Percentiles rank a stretch among this genome's conserved stretches.
Evolutionary conservation across 371 early-diverging fungal species (phyloP).

Genomic region (Mortierella sp.): DNA sequence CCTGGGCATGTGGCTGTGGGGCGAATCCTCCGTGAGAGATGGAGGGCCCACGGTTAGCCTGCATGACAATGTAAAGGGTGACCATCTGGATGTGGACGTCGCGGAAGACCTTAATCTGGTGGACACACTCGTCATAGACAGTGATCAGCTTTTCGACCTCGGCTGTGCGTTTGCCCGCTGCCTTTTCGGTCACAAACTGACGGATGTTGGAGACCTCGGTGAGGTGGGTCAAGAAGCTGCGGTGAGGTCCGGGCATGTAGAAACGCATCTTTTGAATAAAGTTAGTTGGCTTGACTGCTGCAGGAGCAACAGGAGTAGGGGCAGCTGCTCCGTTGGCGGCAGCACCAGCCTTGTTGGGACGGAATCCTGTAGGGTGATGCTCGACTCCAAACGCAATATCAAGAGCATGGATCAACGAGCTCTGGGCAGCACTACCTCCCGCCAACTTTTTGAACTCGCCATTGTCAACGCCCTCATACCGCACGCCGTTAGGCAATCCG

Average conservation of each 20-base stretch:
- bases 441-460: conserved; percentile 85
- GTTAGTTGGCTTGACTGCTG: conserved; percentile 68
- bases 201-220: conserved; percentile 75
- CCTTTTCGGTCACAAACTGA: conserved; percentile 57
- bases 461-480: conserved; percentile 93
- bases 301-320: conserved; percentile 57
- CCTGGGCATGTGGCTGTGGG: conserved; percentile 47
- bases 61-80: conserved; percentile 90
- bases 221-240: conserved; percentile 87
- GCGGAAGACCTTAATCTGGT: conserved; percentile 87
- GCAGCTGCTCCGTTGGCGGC: conserved; percentile 15
- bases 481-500: conserved; percentile 86
- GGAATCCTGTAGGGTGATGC: conserved; percentile 84
- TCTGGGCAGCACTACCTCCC: conserved; percentile 97
- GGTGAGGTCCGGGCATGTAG: conserved; percentile 93
- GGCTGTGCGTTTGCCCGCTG: conserved; percentile 32
- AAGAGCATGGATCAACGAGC: conserved; percentile 91
- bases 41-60: conserved; percentile 83
- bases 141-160: conserved; percentile 58
- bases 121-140: conserved; percentile 85
- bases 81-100: conserved; percentile 95
- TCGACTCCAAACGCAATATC: conserved; percentile 94
- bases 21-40: conserved; percentile 72
- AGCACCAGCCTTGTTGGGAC: conserved; percentile 44
- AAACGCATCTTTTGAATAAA: conserved; percentile 92